Percentiles rank a stretch among this genome's conserved stretches.
These are phyloP conservation scores for Alternaria metachromatica DNA, from an alignment of 2,329 filamentous ascomycete genomes.

Conservation along the genomic window DNA sequence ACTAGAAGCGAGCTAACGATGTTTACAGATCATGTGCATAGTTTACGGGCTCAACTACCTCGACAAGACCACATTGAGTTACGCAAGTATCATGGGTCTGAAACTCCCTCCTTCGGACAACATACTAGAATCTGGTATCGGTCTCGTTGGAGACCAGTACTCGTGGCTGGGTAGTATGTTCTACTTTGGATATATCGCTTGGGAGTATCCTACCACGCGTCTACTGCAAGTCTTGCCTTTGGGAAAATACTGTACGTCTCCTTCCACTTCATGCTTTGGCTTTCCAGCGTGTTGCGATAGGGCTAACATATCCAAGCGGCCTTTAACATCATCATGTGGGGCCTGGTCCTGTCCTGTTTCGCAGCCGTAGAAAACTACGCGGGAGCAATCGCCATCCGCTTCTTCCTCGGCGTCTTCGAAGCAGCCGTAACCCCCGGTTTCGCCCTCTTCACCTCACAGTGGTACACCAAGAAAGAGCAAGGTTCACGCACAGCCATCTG, in stretches of 20 bases:
- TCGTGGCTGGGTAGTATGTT: constrained; percentile 60
- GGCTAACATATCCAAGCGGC: constrained; percentile 48
- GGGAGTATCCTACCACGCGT: constrained; percentile 71
- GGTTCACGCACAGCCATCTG: constrained; percentile 68
- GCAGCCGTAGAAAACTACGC: constrained; percentile 67
- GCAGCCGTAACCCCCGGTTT: constrained; percentile 73
- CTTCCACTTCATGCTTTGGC: background rate
- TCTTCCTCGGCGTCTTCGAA: constrained; percentile 73
- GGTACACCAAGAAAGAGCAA: constrained; percentile 76
- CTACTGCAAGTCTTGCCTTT: constrained; percentile 69
- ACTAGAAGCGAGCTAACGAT: background rate
- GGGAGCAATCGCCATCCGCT: constrained; percentile 68
- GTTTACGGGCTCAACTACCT: constrained; percentile 67
- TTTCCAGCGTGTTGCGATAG: background rate
- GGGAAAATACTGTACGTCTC: constrained; percentile 63
- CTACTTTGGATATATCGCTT: constrained; percentile 63
- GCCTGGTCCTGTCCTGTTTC: constrained; percentile 65
- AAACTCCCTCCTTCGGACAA: constrained; percentile 40
- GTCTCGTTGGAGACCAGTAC: constrained; percentile 58
- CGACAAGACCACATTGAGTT: constrained; percentile 65
- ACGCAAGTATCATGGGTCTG: constrained; percentile 60
- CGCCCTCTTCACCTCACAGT: constrained; percentile 71
- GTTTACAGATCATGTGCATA: constrained; percentile 59
- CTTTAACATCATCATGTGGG: constrained; percentile 70
- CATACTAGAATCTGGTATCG: constrained; percentile 50